Conservation (phyloP, 768 basidiomycete species). For the Tylopilus subfusipes region DNA sequence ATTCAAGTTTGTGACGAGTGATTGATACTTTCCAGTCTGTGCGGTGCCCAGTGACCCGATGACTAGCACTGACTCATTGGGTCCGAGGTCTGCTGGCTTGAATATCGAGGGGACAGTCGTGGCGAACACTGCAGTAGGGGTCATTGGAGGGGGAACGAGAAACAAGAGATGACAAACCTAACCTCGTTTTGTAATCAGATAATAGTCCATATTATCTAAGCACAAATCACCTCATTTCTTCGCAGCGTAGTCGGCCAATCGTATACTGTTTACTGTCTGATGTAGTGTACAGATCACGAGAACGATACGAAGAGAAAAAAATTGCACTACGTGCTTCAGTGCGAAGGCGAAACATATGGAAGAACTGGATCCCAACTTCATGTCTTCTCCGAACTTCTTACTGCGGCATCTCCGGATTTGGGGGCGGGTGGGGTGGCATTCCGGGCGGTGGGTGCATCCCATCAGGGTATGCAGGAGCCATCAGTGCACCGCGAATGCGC, state of each 20-base stretch:
- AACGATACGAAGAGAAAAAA: not conserved
- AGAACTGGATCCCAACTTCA: not conserved
- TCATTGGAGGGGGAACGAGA: slow-evolving; percentile 38
- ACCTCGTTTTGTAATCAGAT: slow-evolving; percentile 20
- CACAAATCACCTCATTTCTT: not conserved
- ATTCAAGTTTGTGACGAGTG: slow-evolving; percentile 59
- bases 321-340: not conserved
- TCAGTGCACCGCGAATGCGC: slow-evolving; percentile 69
- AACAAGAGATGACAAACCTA: not conserved
- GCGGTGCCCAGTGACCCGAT: slow-evolving; percentile 80
- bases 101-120: slow-evolving; percentile 14
- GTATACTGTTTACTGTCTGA: too few species aligned
- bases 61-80: slow-evolving; percentile 55
- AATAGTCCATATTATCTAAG: slow-evolving; percentile 21
- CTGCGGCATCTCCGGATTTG: slow-evolving; percentile 33
- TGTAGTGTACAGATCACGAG: slow-evolving; percentile 2
- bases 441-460: slow-evolving; percentile 37
- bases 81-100: slow-evolving; percentile 21
- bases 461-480: slow-evolving; percentile 44
- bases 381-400: slow-evolving; percentile 1
- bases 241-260: too few species aligned
- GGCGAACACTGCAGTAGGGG: slow-evolving; percentile 54
- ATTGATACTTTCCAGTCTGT: slow-evolving; percentile 75
- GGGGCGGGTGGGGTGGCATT: slow-evolving; percentile 35
- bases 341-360: slow-evolving; percentile 5